phyloP scores from a whole-genome alignment of 1,284 basidiomycete genomes.

The Leccinum griseonigrum region DNA sequence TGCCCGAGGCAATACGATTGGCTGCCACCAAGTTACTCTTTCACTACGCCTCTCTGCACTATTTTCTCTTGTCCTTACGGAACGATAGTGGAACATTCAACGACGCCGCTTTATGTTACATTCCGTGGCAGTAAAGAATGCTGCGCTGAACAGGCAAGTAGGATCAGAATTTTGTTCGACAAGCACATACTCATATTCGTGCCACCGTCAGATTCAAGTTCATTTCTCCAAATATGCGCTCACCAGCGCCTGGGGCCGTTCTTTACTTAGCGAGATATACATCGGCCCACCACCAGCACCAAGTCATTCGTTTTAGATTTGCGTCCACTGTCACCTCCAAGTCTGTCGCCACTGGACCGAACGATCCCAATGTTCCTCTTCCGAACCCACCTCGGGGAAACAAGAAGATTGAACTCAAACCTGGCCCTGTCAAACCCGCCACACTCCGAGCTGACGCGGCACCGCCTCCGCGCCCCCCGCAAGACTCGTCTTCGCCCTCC shows the following conservation, averaged over 20 bases:
- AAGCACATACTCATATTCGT: neutral
- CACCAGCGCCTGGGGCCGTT: neutral
- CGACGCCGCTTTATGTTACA: conserved; percentile 31
- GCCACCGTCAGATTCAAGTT: conserved; percentile 21
- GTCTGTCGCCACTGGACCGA: conserved; percentile 15
- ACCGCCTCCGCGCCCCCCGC: conserved; percentile 11
- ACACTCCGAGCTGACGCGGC: conserved; percentile 19
- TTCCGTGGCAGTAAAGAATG: conserved; percentile 25
- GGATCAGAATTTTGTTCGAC: neutral
- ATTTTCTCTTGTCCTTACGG: conserved; percentile 8
- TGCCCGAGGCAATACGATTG: neutral
- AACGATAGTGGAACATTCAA: conserved; percentile 6
- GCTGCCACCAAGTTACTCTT: too few relatives aligned
- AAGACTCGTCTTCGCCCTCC: conserved; percentile 9
- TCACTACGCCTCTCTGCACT: too few relatives aligned
- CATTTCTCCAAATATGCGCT: conserved; percentile 1
- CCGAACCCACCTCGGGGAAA: conserved; percentile 43
- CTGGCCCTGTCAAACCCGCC: conserved; percentile 57
- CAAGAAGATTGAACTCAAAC: conserved; percentile 60
- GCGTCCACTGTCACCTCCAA: conserved; percentile 32
- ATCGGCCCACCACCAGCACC: neutral
- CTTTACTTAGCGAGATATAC: conserved; percentile 8
- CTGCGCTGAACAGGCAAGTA: conserved; percentile 27
- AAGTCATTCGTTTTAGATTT: conserved; percentile 10
- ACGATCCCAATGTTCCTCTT: conserved; percentile 19